Evolutionary conservation across 2,329 filamentous ascomycete species (phyloP), one percentile per base, ranked within the genome.

Genomic region (Colletotrichum sojae): DNA sequence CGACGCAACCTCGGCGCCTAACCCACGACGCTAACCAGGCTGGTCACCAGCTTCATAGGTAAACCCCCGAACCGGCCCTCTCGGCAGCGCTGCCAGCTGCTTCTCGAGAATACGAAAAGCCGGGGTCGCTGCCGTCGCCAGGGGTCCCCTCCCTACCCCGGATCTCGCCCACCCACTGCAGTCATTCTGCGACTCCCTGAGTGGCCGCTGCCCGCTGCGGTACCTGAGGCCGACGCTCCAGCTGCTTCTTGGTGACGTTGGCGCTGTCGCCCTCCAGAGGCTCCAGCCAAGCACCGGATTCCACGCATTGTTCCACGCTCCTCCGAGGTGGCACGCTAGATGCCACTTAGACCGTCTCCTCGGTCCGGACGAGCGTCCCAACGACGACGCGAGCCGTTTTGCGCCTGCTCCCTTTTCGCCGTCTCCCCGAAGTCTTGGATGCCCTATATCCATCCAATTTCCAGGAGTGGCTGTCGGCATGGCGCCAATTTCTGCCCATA

Each of bases 81-180:
- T 67, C 65, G 65, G 65, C 25, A 20, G 6, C 20, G 15, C 16
- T 10, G n/a, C 36, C 5, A 15, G 15, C 16, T 10, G n/a, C 36
- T 2, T 15, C 27, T 3, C 6, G 43, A 16, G 43, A n/a, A 18
- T 46, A 18, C 31, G 31, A 43, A 54, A 18, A 22, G 25, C 48
- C 43, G 60, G 60, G 51, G 22, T 56, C 61, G 12, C 12, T 36
- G 16, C 25, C 25, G 45, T 36, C 31, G 58, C 60, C 48, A 59
- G 60, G 60, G 54, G 22, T n/a, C 39, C 53, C 46, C 48, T 48
- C 36, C 58, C 39, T 59, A 68, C 65, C 65, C 65, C 65, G 60
- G 39, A 58, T 68, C 53, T 58, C 48, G 20, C 45, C 16, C 53
- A 20, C 43, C n/a, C 58, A 18, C 58, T 20, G 36, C 27, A 31